Base-by-base conservation (phyloP, 2,329 filamentous ascomycete species). In the Cytospora paraplurivora region DNA sequence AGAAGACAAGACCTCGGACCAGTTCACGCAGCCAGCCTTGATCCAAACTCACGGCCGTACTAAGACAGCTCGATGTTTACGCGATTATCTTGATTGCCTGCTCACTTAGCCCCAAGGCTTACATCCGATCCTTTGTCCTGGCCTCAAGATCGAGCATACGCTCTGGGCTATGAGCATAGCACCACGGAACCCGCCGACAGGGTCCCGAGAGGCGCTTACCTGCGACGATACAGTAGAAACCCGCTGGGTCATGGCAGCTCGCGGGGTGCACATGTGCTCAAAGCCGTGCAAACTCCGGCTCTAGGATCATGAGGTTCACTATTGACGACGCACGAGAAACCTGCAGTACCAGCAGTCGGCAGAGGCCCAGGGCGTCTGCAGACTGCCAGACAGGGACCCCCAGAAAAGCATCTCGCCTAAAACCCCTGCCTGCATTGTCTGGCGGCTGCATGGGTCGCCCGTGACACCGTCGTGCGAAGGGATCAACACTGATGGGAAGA, bases 361-460 rank as follows among this genome's bases (percentile, higher is more conserved):
- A 34, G 49, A 59, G 37, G 37, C 38, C n/a, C 44, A 51, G 55
- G 50, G 41, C 55, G 52, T 54, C 50, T 59, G 54, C 41, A 59
- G 59, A 44, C 41, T 44, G n/a, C 41, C 37, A 59, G 63, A 21
- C 49, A 65, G 56, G 63, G 53, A 33, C 34, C 19, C 44, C 55
- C 63, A 56, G 57, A 58, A 47, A 61, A 62, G 64, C 61, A 64
- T 53, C 64, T 66, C 64, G 64, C 57, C 62, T 64, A 66, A 60
- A 19, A 55, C 17, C 32, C 56, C 53, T 44, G 56, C 38, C 53
- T 63, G 50, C 53, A 47, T 54, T 54, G 57, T 59, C 56, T 66
- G 37, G 52, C 53, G 38, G 52, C 49, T 41, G 47, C 55, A 59
- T 38, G 54, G 54, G 47, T 38, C n/a, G 4, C 33, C 37, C 32